Evolutionary conservation across 192 early-diverging fungal species (phyloP).

Genomic region (Cladochytrium replicatum): DNA sequence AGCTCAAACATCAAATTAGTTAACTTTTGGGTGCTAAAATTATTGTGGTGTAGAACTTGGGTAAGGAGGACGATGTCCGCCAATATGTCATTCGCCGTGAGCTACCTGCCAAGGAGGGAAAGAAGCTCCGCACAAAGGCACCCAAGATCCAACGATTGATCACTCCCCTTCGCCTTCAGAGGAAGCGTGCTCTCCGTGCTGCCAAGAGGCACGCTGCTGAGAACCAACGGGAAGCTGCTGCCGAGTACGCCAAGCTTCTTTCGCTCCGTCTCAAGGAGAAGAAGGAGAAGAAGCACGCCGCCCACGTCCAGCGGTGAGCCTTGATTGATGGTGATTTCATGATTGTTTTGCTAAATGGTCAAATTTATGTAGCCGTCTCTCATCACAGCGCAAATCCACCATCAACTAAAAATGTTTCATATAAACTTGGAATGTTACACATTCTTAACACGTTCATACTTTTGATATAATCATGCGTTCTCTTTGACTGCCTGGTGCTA

Average conservation of each 20-base stretch:
- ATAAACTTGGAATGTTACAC: too few relatives aligned
- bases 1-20: too few relatives aligned
- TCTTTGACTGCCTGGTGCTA: too few relatives aligned
- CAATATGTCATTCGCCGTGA: slow-evolving; percentile 99
- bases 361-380: too few relatives aligned
- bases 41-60: slow-evolving; percentile 84
- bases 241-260: slow-evolving; percentile 66
- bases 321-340: too few relatives aligned
- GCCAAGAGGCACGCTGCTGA: slow-evolving; percentile 78
- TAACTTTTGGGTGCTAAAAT: too few relatives aligned
- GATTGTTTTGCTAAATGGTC: too few relatives aligned
- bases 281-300: slow-evolving; percentile 71
- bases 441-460: too few relatives aligned
- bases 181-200: slow-evolving; percentile 80
- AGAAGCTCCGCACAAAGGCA: slow-evolving; percentile 94
- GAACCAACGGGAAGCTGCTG: slow-evolving; percentile 68
- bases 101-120: slow-evolving; percentile 64
- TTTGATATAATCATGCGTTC: too few relatives aligned
- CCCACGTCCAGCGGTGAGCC: slow-evolving; percentile 62
- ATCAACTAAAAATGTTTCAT: too few relatives aligned
- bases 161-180: slow-evolving; percentile 92
- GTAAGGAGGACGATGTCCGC: slow-evolving; percentile 98
- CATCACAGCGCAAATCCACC: too few relatives aligned
- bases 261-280: slow-evolving; percentile 91
- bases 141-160: slow-evolving; percentile 98